These are phyloP conservation scores for Chaetomium sp. DNA, from an alignment of 2,329 filamentous ascomycete genomes.

Conservation along the genomic window DNA sequence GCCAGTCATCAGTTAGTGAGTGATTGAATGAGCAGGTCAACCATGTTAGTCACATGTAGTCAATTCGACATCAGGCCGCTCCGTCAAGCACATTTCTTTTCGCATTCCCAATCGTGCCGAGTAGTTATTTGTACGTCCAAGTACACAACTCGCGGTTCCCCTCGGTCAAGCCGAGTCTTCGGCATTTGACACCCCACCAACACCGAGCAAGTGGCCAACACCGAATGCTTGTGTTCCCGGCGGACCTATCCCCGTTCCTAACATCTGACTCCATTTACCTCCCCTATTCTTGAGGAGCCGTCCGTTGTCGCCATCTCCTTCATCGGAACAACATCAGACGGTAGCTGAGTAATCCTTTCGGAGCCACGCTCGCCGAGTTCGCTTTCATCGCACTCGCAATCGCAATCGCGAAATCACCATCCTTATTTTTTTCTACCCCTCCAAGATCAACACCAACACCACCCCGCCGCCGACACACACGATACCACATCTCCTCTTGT, in stretches of 20 bases:
- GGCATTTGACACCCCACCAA: constrained; percentile 26
- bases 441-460: constrained; percentile 12
- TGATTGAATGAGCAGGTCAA: not conserved
- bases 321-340: constrained; percentile 4
- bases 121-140: not conserved
- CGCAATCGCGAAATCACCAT: not conserved
- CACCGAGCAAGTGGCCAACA: constrained; percentile 19
- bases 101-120: not conserved
- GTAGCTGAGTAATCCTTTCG: constrained; percentile 10
- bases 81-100: not conserved
- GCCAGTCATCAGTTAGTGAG: constrained; percentile 23
- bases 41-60: not conserved
- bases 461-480: not conserved
- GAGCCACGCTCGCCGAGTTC: constrained; percentile 7
- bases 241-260: constrained; percentile 21
- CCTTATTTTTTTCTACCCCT: constrained; percentile 9
- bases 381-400: constrained; percentile 7
- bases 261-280: constrained; percentile 23
- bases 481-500: not conserved
- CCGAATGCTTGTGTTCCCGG: constrained; percentile 25
- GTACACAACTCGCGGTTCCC: not conserved
- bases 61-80: not conserved
- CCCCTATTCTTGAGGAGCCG: not conserved
- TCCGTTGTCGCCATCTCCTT: not conserved
- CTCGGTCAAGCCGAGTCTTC: constrained; percentile 24